Evolutionary conservation across 2,329 filamentous ascomycete species (phyloP).

Genomic region (Penicillium sp.): DNA sequence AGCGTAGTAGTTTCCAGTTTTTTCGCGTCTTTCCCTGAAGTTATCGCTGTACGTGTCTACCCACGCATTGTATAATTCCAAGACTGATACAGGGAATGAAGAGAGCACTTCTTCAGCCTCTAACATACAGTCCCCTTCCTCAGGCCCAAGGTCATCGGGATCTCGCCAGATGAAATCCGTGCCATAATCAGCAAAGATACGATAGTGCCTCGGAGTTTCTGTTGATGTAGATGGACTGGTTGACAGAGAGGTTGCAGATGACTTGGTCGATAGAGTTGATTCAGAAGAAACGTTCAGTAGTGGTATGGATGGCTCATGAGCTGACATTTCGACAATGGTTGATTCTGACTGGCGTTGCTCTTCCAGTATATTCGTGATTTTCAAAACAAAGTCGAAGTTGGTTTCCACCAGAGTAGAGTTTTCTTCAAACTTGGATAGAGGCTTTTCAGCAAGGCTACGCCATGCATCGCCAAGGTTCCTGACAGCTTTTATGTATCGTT

Average conservation of each 20-base stretch:
- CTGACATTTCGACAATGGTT: constrained; percentile 6
- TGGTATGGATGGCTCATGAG: neutral
- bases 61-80: constrained; percentile 17
- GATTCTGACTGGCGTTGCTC: constrained; percentile 3
- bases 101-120: constrained; percentile 5
- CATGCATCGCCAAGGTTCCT: constrained; percentile 17
- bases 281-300: too few species aligned
- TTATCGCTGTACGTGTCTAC: constrained; percentile 14
- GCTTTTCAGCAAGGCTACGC: constrained; percentile 11
- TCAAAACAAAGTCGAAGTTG: constrained; percentile 14
- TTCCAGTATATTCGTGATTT: constrained; percentile 7
- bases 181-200: constrained; percentile 20
- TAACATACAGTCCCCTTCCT: constrained; percentile 3
- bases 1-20: constrained; percentile 7
- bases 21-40: constrained; percentile 12
- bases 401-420: constrained; percentile 10
- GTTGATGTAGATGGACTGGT: neutral
- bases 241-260: neutral
- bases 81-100: constrained; percentile 10
- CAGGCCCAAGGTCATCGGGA: constrained; percentile 5
- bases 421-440: constrained; percentile 1
- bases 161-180: constrained; percentile 19
- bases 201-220: constrained; percentile 12
- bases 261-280: too few species aligned
- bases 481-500: constrained; percentile 16